These are phyloP conservation scores for Agrocybe chaxingu DNA, from an alignment of 768 basidiomycete genomes.

Conservation along the genomic window DNA sequence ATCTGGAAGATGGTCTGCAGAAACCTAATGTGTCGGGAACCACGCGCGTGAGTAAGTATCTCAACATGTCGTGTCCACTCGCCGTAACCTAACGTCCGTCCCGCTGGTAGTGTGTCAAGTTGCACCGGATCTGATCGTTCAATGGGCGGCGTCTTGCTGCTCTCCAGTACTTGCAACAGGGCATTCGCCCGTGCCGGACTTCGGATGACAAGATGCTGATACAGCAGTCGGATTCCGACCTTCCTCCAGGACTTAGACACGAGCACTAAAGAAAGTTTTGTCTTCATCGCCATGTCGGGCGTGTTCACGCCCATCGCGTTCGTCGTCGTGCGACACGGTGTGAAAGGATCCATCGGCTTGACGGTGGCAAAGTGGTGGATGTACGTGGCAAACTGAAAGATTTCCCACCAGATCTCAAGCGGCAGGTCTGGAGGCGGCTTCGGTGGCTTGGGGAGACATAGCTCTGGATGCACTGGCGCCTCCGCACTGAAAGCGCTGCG, in stretches of 20 bases:
- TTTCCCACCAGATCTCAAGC: constrained; percentile 52
- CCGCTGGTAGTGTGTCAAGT: constrained; percentile 1
- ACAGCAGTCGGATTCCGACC: constrained; percentile 40
- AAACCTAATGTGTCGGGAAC: constrained; percentile 32
- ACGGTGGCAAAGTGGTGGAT: constrained; percentile 40
- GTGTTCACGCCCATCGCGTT: constrained; percentile 47
- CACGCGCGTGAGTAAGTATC: constrained; percentile 42
- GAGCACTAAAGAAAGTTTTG: constrained; percentile 46
- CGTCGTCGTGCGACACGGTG: constrained; percentile 33
- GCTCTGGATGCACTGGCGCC: constrained; percentile 12
- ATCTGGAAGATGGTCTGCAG: constrained; percentile 41
- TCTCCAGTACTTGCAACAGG: constrained; percentile 34
- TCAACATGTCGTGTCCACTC: constrained; percentile 48
- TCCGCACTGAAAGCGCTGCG: constrained; percentile 21
- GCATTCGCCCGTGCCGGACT: constrained; percentile 39
- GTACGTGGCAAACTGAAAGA: constrained; percentile 54
- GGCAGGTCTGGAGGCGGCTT: constrained; percentile 35
- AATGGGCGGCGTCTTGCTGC: constrained; percentile 13
- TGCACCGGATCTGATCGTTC: constrained; percentile 6
- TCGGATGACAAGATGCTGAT: constrained; percentile 42
- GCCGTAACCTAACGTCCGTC: constrained; percentile 27
- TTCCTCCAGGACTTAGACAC: constrained; percentile 47
- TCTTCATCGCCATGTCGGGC: constrained; percentile 40
- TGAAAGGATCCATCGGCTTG: constrained; percentile 45
- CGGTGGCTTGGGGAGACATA: constrained; percentile 6